Evolutionary conservation across 2,329 filamentous ascomycete species (phyloP).

Genomic region (Scopulariopsis brevicaulis): DNA sequence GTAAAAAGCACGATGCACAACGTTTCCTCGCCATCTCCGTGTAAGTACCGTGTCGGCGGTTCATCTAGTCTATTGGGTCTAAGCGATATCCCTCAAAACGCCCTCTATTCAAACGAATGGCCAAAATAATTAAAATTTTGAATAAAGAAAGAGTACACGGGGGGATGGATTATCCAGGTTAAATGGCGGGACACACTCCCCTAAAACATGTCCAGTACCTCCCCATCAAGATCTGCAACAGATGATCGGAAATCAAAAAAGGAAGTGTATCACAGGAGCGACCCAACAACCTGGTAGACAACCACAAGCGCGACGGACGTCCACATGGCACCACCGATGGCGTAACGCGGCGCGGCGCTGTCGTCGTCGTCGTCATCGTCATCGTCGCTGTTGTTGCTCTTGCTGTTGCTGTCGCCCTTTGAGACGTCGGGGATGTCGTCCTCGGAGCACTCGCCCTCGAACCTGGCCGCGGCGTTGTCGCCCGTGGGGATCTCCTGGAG

Average conservation of each 20-base stretch:
- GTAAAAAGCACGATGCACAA: background rate
- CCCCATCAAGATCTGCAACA: background rate
- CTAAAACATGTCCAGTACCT: background rate
- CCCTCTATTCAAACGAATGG: too few species aligned
- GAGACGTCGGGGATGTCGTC: background rate
- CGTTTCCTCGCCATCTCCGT: background rate
- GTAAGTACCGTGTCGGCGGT: too few species aligned
- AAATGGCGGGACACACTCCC: background rate
- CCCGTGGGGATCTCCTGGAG: constrained; percentile 12
- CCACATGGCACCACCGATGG: background rate
- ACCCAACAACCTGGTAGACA: background rate
- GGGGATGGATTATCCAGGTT: background rate
- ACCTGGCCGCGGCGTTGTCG: constrained; percentile 9
- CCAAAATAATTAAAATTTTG: too few species aligned
- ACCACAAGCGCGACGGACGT: background rate
- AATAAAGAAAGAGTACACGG: too few species aligned
- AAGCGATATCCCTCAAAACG: too few species aligned
- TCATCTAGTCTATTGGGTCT: too few species aligned
- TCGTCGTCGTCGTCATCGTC: background rate
- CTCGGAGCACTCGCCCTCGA: constrained; percentile 11
- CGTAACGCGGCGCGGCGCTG: background rate
- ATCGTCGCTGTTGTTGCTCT: background rate
- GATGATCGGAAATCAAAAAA: background rate
- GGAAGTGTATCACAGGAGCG: background rate
- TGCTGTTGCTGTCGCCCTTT: background rate